Percentiles rank a stretch among this genome's conserved stretches.
phyloP scores from a whole-genome alignment of 805 yeast species.

The Candida silvatica region DNA sequence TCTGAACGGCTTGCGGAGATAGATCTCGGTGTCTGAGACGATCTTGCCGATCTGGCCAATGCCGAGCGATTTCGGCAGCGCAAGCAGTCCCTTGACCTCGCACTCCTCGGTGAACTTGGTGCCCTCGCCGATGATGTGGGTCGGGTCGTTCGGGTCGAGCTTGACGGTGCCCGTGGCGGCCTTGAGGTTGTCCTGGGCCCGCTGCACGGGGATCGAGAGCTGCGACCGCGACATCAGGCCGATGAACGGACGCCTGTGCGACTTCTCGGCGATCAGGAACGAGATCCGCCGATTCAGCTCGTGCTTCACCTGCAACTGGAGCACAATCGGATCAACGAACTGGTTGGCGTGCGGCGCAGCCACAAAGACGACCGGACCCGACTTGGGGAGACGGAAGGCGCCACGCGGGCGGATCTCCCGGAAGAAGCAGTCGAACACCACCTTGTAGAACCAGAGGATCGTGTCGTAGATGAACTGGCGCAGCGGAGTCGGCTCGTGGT shows the following conservation, averaged over 20 bases:
- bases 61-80: conserved; percentile 73
- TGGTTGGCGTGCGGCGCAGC: conserved; percentile 87
- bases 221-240: conserved; percentile 73
- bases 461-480: conserved; percentile 40
- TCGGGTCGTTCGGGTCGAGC: conserved; percentile 36
- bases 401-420: conserved; percentile 71
- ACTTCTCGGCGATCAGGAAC: conserved; percentile 45
- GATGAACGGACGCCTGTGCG: conserved; percentile 43
- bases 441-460: conserved; percentile 37
- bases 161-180: conserved; percentile 60
- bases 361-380: conserved; percentile 66
- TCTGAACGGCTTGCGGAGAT: conserved; percentile 61
- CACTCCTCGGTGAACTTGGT: conserved; percentile 63
- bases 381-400: conserved; percentile 49
- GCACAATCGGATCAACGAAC: conserved; percentile 65
- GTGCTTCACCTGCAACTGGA: conserved; percentile 69
- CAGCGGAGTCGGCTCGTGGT: conserved; percentile 29
- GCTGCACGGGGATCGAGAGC: conserved; percentile 79
- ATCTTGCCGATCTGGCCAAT: conserved; percentile 62
- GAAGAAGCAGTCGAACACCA: conserved; percentile 52
- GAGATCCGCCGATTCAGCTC: conserved; percentile 39
- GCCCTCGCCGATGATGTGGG: conserved; percentile 42
- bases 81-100: conserved; percentile 55
- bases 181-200: conserved; percentile 82
- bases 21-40: conserved; percentile 61